Evolutionary conservation across 2,329 filamentous ascomycete species (phyloP), one percentile per base, ranked within the genome.

Genomic region (Plectosphaerella sp.): DNA sequence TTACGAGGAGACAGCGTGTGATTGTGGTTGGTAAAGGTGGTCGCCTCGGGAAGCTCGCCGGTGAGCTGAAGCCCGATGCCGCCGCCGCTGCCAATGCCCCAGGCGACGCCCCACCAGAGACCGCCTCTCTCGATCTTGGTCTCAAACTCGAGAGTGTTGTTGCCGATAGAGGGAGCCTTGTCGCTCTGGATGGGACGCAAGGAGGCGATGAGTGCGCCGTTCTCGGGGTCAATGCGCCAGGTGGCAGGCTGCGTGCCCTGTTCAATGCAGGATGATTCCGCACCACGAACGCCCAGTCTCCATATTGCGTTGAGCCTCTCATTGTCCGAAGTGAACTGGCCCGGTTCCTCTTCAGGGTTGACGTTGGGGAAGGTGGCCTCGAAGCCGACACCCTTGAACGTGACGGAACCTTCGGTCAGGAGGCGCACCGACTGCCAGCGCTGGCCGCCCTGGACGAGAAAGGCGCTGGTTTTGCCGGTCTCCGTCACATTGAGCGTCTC

Each of bases 391-490:
- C 52, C 47, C 5, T 53, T 57, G 48, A 75, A 62, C 0, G 57
- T 61, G 4, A 74, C 53, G 2, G 60, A 60, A 1, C 58, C 61
- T 20, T 68, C 61, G 0, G 65, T 69, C 16, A 74, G 57, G 0
- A 74, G 58, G 2, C 61, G 60, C 22, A 73, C 57, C 0, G 67
- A 65, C 52, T 72, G 63, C 71, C 71, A 75, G 55, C 67, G 58
- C 54, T 72, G 69, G 1, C 68, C 70, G 4, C 71, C 72, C 56
- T 74, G 72, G 0, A 73, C 51, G 37, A 74, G 65, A 18, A 62
- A 68, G 1, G 64, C 67, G 8, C 66, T 51, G 0, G 64, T 20
- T 3, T 54, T 49, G 3, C 71, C 69, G 1, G 49, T 10, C 0
- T 52, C 43, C 0, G 64, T 68, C n/a, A 73, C 37, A 11, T 71